Base-by-base conservation (phyloP, 768 basidiomycete genomes). In the Boletales sp. region DNA sequence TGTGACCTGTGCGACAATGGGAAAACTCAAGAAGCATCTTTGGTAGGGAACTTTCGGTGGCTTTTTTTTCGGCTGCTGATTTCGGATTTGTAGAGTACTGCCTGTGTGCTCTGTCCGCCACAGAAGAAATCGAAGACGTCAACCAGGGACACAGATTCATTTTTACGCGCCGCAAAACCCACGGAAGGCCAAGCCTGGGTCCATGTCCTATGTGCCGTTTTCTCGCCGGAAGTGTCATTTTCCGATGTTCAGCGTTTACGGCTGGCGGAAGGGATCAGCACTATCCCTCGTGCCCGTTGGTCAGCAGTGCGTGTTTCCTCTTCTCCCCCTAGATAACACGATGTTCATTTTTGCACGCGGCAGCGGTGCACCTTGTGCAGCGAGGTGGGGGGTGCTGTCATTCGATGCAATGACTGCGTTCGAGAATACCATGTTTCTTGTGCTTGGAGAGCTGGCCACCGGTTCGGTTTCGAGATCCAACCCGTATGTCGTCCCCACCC, bases 181-280 rank as follows among this genome's bases (percentile, higher is more conserved):
- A 95, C 94, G 0, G 94, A 97, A 72, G 90, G 91, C 10, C 87
- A 91, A 66, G 86, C 87, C 48, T 97, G 94, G 94, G 84, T 84
- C 0, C 95, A 98, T 64, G 75, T 94, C 30, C 69, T 97, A 4
- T 98, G 95, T 71, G 82, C 94, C 3, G 82, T 90, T 1, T 97
- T 92, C 70, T 81, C 84, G 27, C 86, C 86, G 4, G 94, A 97
- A 60, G 71, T 94, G n/a, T 77, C 72, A 5, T 95, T 88, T 65
- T 84, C 88, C 19, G 87, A 94, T 59, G 81, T 90, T 0, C 63
- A 73, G 7, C 79, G 79, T 13, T 72, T 97, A 40, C 82, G 85
- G 34, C 69, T 85, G n/a, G 89, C 89, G 8, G 95, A 98, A 68
- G 93, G 91, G 24, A 75, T 97, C 45, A 88, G 83, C 56, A 80